Conservation (phyloP, 2,329 filamentous ascomycete genomes). For the Conoideocrella luteorostrata region DNA sequence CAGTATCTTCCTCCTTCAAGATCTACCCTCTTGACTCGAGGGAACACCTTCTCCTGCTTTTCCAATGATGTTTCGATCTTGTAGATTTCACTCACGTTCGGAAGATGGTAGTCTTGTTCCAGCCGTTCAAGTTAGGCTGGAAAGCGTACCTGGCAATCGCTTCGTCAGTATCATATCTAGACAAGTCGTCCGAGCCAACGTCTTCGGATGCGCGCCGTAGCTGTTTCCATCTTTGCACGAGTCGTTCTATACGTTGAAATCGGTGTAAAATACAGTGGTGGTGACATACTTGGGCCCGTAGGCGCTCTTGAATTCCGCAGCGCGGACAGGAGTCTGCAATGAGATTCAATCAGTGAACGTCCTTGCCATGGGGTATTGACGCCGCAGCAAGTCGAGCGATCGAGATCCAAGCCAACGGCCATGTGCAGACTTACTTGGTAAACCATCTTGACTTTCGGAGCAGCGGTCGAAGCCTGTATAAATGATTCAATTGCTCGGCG, state of each 20-base stretch:
- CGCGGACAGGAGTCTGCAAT: conserved; percentile 39
- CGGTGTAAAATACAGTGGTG: not conserved
- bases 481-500: conserved; percentile 30
- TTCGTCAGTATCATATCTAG: conserved; percentile 19
- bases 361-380: not conserved
- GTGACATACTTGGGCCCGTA: conserved; percentile 58
- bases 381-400: not conserved
- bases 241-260: not conserved
- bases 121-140: conserved; percentile 49
- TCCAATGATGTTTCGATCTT: not conserved
- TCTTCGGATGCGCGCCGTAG: not conserved
- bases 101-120: conserved; percentile 35
- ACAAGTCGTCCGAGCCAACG: not conserved
- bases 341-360: conserved; percentile 23
- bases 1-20: no score
- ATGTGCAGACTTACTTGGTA: conserved; percentile 27
- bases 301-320: conserved; percentile 51
- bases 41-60: not conserved
- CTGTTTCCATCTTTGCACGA: not conserved
- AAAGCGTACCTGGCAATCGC: conserved; percentile 46
- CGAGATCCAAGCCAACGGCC: not conserved
- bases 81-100: conserved; percentile 43
- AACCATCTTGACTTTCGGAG: conserved; percentile 31
- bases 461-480: conserved; percentile 22
- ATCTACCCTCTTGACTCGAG: no score